Conservation (phyloP, 129 eudicot genomes). For the Silybum marianum region DNA sequence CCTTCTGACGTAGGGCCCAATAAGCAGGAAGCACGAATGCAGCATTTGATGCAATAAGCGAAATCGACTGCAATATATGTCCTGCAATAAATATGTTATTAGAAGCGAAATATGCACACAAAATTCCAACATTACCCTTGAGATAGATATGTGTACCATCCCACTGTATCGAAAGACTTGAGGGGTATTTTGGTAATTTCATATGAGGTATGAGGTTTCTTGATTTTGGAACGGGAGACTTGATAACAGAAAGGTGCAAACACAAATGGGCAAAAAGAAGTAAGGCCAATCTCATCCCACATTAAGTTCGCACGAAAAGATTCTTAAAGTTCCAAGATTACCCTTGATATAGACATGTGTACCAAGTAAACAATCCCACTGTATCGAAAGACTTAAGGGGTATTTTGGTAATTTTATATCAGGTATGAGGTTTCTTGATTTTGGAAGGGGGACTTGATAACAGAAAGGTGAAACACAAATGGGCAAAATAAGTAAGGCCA, state of each 20-base stretch:
- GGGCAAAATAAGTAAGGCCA: neutral
- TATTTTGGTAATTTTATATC: neutral
- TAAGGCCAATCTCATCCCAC: neutral
- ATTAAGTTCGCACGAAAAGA: neutral
- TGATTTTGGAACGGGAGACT: neutral
- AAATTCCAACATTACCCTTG: neutral
- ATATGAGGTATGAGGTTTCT: constrained; percentile 1
- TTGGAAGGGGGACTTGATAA: neutral
- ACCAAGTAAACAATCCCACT: neutral
- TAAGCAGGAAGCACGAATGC: constrained; percentile 87
- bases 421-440: constrained; percentile 1
- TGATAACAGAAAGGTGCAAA: neutral
- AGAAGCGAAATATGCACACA: constrained; percentile 1
- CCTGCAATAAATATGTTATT: constrained; percentile 48
- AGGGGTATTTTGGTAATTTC: neutral
- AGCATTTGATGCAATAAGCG: constrained; percentile 86
- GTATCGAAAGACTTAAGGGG: neutral
- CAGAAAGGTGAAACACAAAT: neutral
- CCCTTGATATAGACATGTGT: neutral
- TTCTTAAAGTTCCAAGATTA: neutral
- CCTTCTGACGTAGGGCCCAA: constrained; percentile 91
- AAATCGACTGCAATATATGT: constrained; percentile 71
- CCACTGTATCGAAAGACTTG: too few relatives aligned
- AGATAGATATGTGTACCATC: neutral
- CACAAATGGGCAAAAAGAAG: neutral